Base-by-base conservation (phyloP, 208 protist genomes). In the Crithidia bombi region DNA sequence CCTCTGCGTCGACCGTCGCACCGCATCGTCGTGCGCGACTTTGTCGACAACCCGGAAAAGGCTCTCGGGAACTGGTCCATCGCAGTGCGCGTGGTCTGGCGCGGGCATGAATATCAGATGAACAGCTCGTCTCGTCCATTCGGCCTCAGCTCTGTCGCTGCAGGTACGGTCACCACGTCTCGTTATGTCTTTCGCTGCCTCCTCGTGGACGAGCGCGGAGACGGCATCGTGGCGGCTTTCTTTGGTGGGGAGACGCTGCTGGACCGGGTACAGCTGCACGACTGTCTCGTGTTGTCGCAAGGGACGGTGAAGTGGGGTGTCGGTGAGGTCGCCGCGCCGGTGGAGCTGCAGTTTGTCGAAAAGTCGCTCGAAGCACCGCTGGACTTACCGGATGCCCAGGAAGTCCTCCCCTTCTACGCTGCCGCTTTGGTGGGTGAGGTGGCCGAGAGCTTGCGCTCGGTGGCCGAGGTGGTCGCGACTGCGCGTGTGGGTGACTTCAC, bases 21-120 rank as follows among this genome's bases (percentile, higher is more conserved):
- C 25, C 33, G 68, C 46, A 56, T 88, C 32, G 73, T 44, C n/a
- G 59, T 91, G 7, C 65, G 58, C 5, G 79, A 87, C 33, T 52
- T 89, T n/a, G n/a, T 84, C 4, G 71, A 75, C 10, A 52, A 65
- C 0, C 68, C 72, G 12, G 79, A 84, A 52, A 65, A 65, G 30
- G 73, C 72, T 5, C 43, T 86, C 26, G 62, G 64, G 23, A 78
- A 80, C 47, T 92, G 82, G 80, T 72, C 50, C 15, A 41, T 95
- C 23, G 15, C 61, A 15, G 39, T 83, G 32, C 85, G 89, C 5
- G 75, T 95, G 17, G 65, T 90, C 11, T 92, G 86, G 84, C 87
- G 81, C 41, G 73, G 83, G 2, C 78, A 65, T 21, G 59, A 69
- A 39, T 70, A 67, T n/a, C 49, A 30, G 12, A 38, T 83, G n/a